A percentile compares a stretch with the other conserved stretches of the same genome.
phyloP scores from a whole-genome alignment of 306 rosid genomes.

The Prunus dulcis region DNA sequence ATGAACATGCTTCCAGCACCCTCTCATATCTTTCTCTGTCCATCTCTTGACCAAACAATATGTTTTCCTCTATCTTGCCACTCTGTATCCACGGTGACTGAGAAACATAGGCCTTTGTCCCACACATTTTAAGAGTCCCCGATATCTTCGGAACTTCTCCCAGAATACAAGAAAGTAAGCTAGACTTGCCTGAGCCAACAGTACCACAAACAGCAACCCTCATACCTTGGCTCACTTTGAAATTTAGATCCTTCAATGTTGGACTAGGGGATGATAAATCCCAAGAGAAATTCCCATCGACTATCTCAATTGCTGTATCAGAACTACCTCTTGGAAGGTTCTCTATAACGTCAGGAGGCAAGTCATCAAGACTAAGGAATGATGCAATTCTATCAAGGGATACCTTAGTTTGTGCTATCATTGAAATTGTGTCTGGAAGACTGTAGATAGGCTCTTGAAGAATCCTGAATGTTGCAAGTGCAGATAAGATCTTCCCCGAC shows the following conservation, averaged over 20 bases:
- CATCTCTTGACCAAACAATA: constrained; percentile 73
- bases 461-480: no score
- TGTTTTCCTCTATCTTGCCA: constrained; percentile 75
- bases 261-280: constrained; percentile 3
- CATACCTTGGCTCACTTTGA: constrained; percentile 55
- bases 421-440: no score
- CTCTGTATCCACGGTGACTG: constrained; percentile 94
- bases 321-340: no score
- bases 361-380: no score
- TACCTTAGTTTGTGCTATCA: no score
- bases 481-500: no score
- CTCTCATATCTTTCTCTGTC: constrained; percentile 58
- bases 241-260: constrained; percentile 52
- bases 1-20: constrained; percentile 76
- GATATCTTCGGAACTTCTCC: constrained; percentile 85
- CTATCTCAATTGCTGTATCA: no score
- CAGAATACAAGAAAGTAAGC: constrained; percentile 67
- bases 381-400: no score
- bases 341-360: no score
- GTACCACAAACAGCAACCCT: constrained; percentile 85
- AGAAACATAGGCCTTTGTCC: constrained; percentile 81
- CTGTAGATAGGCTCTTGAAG: no score
- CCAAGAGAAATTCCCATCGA: no score
- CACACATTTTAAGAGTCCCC: constrained; percentile 64
- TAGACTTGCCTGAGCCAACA: constrained; percentile 92